A percentile compares a stretch with the other conserved stretches of the same genome.
These are phyloP conservation scores for Nitzschia sp. DNA, from an alignment of 108 stramenopile genomes.

Conservation along the genomic window DNA sequence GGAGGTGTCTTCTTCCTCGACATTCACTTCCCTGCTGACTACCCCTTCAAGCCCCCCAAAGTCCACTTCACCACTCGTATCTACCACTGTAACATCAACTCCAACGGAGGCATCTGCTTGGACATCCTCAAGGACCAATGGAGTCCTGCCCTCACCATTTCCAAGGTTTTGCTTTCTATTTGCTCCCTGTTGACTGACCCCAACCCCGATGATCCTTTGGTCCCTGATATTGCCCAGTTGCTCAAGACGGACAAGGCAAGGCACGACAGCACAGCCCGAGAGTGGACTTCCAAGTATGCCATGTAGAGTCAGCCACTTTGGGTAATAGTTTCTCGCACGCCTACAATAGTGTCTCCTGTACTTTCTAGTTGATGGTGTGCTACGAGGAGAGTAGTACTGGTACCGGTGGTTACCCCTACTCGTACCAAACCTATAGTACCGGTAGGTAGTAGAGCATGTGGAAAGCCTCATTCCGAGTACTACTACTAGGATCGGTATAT, in stretches of 20 bases:
- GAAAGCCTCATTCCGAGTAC: neutral
- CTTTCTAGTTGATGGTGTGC: too few species aligned
- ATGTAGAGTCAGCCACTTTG: slow-evolving; percentile 56
- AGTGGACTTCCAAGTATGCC: slow-evolving; percentile 95
- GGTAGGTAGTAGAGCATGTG: too few species aligned
- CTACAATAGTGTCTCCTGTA: too few species aligned
- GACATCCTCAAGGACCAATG: slow-evolving; percentile 99
- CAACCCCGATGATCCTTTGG: slow-evolving; percentile 98
- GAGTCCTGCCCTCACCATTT: slow-evolving; percentile 98
- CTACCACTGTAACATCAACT: slow-evolving; percentile 99
- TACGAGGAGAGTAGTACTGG: too few species aligned
- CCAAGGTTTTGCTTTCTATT: slow-evolving; percentile 98
- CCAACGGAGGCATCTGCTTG: slow-evolving; percentile 97
- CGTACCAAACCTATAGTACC: too few species aligned
- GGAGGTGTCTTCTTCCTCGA: slow-evolving; percentile 97
- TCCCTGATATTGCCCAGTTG: slow-evolving; percentile 96
- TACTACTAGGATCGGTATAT: neutral
- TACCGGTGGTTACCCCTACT: too few species aligned
- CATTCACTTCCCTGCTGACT: slow-evolving; percentile 97
- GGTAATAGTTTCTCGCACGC: too few species aligned
- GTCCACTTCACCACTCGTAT: slow-evolving; percentile 97
- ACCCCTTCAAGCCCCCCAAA: slow-evolving; percentile 97
- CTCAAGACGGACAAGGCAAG: slow-evolving; percentile 82
- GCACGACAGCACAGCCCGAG: slow-evolving; percentile 91
- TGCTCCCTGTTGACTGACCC: slow-evolving; percentile 97